These are phyloP conservation scores for Podila verticillata DNA, from an alignment of 192 early-diverging fungal species.

Conservation along the genomic window DNA sequence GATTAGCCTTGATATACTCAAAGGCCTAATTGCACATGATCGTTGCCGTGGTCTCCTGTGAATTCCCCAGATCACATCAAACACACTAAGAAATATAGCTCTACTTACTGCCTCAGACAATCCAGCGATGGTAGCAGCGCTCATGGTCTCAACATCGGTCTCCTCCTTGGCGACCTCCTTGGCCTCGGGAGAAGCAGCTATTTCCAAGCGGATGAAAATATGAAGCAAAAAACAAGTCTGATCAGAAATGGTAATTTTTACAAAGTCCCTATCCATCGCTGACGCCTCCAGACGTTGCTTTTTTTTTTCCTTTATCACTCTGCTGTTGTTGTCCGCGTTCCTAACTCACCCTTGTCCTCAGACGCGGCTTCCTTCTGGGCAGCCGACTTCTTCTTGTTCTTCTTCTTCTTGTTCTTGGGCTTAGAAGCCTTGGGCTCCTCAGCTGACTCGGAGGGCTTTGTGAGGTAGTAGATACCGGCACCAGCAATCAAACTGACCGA, in stretches of 20 bases:
- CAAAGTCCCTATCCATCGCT: no score
- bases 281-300: no score
- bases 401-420: conserved; percentile 54
- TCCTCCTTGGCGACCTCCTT: conserved; percentile 22
- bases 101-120: conserved; percentile 44
- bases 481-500: conserved; percentile 68
- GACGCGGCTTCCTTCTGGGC: conserved; percentile 24
- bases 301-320: no score
- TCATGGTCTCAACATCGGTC: conserved; percentile 51
- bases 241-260: conserved; percentile 1
- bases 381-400: conserved; percentile 46
- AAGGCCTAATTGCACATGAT: no score
- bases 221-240: conserved; percentile 1
- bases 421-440: conserved; percentile 55
- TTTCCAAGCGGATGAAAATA: conserved; percentile 7
- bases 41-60: not conserved
- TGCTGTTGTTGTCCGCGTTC: no score
- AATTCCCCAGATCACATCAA: not conserved
- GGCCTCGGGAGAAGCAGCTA: conserved; percentile 11
- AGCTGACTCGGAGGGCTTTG: conserved; percentile 40
- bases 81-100: not conserved
- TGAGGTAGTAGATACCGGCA: conserved; percentile 73
- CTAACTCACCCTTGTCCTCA: conserved; percentile 22
- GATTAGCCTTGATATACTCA: no score
- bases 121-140: conserved; percentile 32